These are phyloP conservation scores for Saprolegnia parasitica DNA, from an alignment of 352 stramenopile species.

Conservation along the genomic window DNA sequence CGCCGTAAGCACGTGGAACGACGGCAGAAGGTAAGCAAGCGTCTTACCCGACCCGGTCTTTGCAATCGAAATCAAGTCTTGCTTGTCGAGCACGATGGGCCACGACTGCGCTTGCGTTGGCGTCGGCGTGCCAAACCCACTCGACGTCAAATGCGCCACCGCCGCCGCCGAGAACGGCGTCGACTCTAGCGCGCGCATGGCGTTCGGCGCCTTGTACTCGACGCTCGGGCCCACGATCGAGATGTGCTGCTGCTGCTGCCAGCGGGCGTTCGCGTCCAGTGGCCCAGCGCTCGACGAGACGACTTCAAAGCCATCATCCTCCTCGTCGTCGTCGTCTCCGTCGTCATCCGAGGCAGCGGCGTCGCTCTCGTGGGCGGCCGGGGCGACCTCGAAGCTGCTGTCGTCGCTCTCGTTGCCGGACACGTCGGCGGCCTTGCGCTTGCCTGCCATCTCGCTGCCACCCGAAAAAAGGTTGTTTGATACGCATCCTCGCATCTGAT, in stretches of 20 bases:
- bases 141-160: not conserved
- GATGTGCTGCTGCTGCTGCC: not conserved
- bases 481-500: not conserved
- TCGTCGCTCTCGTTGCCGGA: not conserved
- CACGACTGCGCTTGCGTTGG: slow-evolving; percentile 84
- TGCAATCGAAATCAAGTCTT: slow-evolving; percentile 78
- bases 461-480: too few relatives aligned
- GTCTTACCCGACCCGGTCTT: slow-evolving; percentile 83
- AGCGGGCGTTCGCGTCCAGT: not conserved
- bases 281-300: not conserved
- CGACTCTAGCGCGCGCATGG: slow-evolving; percentile 7
- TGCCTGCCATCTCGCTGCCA: too few relatives aligned
- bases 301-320: slow-evolving; percentile 5
- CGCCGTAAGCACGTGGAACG: slow-evolving; percentile 69
- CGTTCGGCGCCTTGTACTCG: not conserved
- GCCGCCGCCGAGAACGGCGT: slow-evolving; percentile 17
- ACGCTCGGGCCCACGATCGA: not conserved
- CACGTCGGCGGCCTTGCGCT: not conserved
- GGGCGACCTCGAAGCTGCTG: slow-evolving; percentile 1
- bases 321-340: not conserved
- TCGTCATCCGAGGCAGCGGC: not conserved
- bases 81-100: slow-evolving; percentile 61
- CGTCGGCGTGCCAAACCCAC: slow-evolving; percentile 69
- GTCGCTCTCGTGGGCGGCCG: not conserved
- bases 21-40: slow-evolving; percentile 65